Evolutionary conservation across 306 rosid species (phyloP).

Genomic region (Gillenia trifoliata): DNA sequence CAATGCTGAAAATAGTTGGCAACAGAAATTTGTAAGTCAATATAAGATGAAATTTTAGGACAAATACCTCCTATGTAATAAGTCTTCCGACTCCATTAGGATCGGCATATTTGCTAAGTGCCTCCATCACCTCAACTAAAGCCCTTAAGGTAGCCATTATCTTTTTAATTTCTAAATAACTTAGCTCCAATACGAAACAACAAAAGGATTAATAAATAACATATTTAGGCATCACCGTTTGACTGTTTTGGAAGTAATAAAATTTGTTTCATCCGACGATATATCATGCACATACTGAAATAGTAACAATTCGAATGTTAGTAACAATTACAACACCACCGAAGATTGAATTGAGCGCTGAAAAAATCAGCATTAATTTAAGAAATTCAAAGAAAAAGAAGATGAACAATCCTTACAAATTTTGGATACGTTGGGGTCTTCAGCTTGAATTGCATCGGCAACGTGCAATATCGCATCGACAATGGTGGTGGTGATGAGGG

Average conservation of each 20-base stretch:
- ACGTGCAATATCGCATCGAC: slow-evolving; percentile 77
- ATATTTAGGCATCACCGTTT: too few relatives aligned
- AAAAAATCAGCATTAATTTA: background rate
- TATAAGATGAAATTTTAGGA: background rate
- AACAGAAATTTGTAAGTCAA: background rate
- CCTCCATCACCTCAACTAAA: slow-evolving; percentile 93
- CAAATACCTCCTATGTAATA: slow-evolving; percentile 77
- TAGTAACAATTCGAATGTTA: background rate
- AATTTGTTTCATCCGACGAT: too few relatives aligned
- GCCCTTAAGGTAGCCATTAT: slow-evolving; percentile 67
- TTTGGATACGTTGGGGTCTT: slow-evolving; percentile 68
- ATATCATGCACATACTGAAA: background rate
- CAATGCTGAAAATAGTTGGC: slow-evolving; percentile 22
- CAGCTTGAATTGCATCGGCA: slow-evolving; percentile 81
- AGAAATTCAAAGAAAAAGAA: background rate
- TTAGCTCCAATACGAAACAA: slow-evolving; percentile 42
- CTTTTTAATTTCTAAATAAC: slow-evolving; percentile 58
- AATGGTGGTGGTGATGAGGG: slow-evolving; percentile 43
- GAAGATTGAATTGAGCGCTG: background rate
- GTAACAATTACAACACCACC: too few relatives aligned
- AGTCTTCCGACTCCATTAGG: slow-evolving; percentile 73
- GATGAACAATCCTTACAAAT: slow-evolving; percentile 43
- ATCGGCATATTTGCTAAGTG: slow-evolving; percentile 78
- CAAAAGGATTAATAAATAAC: slow-evolving; percentile 15
- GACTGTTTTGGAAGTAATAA: too few relatives aligned